Percentiles rank a stretch among this genome's conserved stretches.
Evolutionary conservation across 768 basidiomycete genomes (phyloP).

Genomic region (Leccinellum albellum): DNA sequence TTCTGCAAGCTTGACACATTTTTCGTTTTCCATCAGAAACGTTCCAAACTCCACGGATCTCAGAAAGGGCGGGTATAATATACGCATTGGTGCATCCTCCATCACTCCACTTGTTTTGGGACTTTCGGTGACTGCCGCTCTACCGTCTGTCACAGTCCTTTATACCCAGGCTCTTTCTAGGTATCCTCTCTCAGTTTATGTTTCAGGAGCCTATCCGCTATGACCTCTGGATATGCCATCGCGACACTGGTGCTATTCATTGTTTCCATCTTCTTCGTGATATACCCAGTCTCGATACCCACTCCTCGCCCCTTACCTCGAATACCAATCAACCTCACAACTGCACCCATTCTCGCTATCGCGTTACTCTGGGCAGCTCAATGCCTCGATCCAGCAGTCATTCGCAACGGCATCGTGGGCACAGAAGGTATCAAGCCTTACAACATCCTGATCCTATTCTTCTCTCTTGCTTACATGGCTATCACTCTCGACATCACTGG

Average conservation of each 20-base stretch:
- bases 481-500: constrained; percentile 90
- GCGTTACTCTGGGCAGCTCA: constrained; percentile 53
- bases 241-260: constrained; percentile 52
- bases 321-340: constrained; percentile 47
- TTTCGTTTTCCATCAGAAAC: no score
- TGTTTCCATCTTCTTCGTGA: constrained; percentile 50
- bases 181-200: neutral
- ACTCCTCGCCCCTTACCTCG: constrained; percentile 31
- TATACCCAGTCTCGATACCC: constrained; percentile 42
- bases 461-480: constrained; percentile 89
- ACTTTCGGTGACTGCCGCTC: neutral
- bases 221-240: constrained; percentile 45
- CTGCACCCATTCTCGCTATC: constrained; percentile 52
- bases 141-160: neutral
- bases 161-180: neutral
- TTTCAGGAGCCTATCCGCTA: constrained; percentile 11
- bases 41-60: no score
- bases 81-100: no score
- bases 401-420: constrained; percentile 78
- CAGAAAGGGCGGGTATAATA: no score
- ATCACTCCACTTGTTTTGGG: neutral
- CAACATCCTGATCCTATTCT: constrained; percentile 90
- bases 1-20: no score
- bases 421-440: constrained; percentile 80
- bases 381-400: constrained; percentile 43